Evolutionary conservation across 2,329 filamentous ascomycete species (phyloP).

Genomic region (Verticillium longisporum): DNA sequence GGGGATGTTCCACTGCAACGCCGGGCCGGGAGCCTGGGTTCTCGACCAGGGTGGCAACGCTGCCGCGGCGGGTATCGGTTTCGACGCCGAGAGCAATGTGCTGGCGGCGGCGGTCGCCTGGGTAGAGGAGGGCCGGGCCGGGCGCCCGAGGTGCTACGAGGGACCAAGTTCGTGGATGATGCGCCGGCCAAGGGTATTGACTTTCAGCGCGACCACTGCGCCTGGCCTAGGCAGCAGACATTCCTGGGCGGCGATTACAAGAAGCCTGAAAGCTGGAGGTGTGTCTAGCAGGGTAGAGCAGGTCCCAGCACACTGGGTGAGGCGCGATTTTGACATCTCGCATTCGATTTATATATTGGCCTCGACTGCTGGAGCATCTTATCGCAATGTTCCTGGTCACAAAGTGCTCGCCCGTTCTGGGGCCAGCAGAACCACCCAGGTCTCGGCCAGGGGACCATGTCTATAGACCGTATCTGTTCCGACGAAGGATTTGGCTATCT

Average conservation of each 20-base stretch:
- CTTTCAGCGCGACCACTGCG: conserved; percentile 5
- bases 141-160: conserved; percentile 31
- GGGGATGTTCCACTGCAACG: conserved; percentile 44
- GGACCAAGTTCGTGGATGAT: conserved; percentile 24
- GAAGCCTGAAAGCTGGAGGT: background rate
- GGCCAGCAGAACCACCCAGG: too few species aligned
- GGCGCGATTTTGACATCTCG: too few species aligned
- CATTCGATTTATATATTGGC: too few species aligned
- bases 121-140: conserved; percentile 34
- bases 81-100: conserved; percentile 33
- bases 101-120: conserved; percentile 40
- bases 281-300: background rate
- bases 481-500: too few species aligned
- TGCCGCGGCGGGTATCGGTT: conserved; percentile 13
- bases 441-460: too few species aligned
- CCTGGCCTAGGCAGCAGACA: background rate
- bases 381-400: too few species aligned
- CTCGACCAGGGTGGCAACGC: conserved; percentile 17
- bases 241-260: background rate
- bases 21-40: conserved; percentile 36
- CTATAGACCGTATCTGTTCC: too few species aligned
- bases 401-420: too few species aligned
- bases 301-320: too few species aligned
- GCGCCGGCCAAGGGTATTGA: background rate
- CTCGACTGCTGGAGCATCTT: too few species aligned